These are phyloP conservation scores for Diutina pseudorugosa DNA, from an alignment of 1,139 yeast species.

Conservation along the genomic window DNA sequence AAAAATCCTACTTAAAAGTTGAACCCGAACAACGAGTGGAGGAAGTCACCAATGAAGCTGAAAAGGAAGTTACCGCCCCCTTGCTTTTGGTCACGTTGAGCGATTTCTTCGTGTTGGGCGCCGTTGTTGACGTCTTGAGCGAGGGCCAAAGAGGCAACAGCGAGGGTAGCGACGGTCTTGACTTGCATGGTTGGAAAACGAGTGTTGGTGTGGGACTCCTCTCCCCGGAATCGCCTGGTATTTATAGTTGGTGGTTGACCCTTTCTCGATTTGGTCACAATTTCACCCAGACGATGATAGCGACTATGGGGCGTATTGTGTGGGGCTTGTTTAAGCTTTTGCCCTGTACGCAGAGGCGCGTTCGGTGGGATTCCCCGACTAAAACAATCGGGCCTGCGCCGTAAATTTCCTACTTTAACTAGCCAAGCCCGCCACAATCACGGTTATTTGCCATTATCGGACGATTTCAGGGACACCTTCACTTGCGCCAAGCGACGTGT, in stretches of 20 bases:
- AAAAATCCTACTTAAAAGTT: background rate
- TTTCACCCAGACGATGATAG: background rate
- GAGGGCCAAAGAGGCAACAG: background rate
- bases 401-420: background rate
- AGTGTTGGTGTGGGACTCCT: no score
- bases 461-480: background rate
- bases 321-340: background rate
- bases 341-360: background rate
- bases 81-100: background rate
- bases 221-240: background rate
- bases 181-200: background rate
- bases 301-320: background rate
- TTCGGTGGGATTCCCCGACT: background rate
- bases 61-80: background rate
- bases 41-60: background rate
- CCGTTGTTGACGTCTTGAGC: background rate
- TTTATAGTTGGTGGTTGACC: background rate
- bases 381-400: background rate
- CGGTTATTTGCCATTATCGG: background rate
- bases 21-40: background rate
- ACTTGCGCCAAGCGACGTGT: background rate
- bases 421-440: background rate
- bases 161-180: conserved; percentile 1
- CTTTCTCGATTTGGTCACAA: background rate
- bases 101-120: background rate